These are phyloP conservation scores for Boeremia lycopersici DNA, from an alignment of 2,329 filamentous ascomycete genomes.

Conservation along the genomic window DNA sequence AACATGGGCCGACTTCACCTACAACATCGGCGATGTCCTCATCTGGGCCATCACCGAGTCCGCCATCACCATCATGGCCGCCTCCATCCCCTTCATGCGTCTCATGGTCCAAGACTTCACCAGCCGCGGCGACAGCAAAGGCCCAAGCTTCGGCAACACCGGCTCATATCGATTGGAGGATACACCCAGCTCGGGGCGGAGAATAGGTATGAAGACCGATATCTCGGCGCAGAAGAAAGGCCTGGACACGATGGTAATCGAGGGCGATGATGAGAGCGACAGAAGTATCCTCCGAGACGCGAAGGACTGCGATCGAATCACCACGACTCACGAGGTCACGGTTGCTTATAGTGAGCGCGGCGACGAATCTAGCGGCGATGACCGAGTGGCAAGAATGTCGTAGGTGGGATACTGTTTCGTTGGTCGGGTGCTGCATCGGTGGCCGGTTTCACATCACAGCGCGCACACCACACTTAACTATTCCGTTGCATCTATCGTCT, in stretches of 20 bases:
- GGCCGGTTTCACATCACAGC: too few relatives aligned
- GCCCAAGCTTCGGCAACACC: conserved; percentile 1
- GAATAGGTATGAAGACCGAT: not conserved
- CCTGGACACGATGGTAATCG: not conserved
- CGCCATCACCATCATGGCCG: conserved; percentile 36
- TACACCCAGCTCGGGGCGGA: not conserved
- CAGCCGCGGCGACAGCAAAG: not conserved
- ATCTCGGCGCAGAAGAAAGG: conserved; percentile 3
- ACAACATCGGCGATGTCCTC: conserved; percentile 6
- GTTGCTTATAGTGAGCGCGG: not conserved
- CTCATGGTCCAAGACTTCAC: conserved; percentile 24
- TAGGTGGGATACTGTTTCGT: not conserved
- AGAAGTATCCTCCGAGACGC: conserved; percentile 17
- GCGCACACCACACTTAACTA: too few relatives aligned
- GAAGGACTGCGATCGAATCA: not conserved
- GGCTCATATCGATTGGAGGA: not conserved
- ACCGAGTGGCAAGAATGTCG: not conserved
- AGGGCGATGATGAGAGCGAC: conserved; percentile 7
- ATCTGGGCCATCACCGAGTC: conserved; percentile 38
- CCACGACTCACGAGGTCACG: not conserved
- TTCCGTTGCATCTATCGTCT: too few relatives aligned
- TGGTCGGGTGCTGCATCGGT: too few relatives aligned
- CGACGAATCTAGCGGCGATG: not conserved
- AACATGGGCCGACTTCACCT: conserved; percentile 26
- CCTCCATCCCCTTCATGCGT: conserved; percentile 35